Base-by-base conservation (phyloP, 192 early-diverging fungal species). In the Backusella macrospora region DNA sequence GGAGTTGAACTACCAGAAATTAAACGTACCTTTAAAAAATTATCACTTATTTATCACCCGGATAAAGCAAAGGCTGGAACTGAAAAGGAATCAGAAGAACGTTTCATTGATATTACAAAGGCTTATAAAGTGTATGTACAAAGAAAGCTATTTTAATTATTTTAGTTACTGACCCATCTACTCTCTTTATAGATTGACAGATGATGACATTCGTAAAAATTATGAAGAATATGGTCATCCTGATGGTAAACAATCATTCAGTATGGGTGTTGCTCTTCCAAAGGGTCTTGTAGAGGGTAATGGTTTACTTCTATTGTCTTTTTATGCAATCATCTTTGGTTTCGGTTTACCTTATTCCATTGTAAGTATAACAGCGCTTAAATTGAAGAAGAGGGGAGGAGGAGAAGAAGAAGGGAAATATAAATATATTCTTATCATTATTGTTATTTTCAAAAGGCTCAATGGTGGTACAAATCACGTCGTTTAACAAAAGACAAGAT, bases 221-320 rank as follows among this genome's bases (percentile, higher is more conserved):
- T 99, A 91, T 85, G 95, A 98, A 73, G 94, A 99, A 80, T 96
- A 87, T 72, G 97, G 97, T 66, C 95, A 98, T 80, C 96, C 98
- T 16, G 98, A 99, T 80, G 98, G 98, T 14, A 96, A 94, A 76
- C 96, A 98, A 82, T 90, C 93, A 23, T 89, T 91, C 72, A 85
- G 91, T 43, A 92, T 98, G 88, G 96, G 96, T 48, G 92, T 99
- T 78, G 98, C 98, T 4, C 87, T 99, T 45, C 98, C 98, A 5
- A 87, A 87, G 62, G 93, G 93, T 86, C 82, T 99, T 13, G 93
- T 98, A 0, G 94, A 97, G 75, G 87, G 92, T 16, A 96, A 97
- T 80, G 91, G 88, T 73, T 86, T 86, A 13, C 91, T 91, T 82
- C 94, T 98, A 7, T 82, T 99, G 69, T 79, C 86, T 45, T 83